phyloP scores from a whole-genome alignment of 306 rosid species.

The Glycine tomentella region DNA sequence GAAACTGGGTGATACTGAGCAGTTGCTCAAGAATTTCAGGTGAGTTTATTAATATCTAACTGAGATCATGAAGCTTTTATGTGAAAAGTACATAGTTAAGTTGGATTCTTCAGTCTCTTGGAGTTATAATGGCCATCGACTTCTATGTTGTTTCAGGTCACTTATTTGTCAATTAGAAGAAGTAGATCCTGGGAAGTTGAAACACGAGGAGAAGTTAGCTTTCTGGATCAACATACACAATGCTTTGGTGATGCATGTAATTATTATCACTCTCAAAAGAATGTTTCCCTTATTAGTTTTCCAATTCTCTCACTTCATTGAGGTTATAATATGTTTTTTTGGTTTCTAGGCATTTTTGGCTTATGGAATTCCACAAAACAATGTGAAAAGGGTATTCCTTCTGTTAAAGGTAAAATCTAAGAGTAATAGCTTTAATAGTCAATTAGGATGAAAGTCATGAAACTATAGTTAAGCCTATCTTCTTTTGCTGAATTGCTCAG shows the following conservation, averaged over 20 bases:
- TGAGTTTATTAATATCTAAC: slow-evolving; percentile 33
- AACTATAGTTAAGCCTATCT: neutral
- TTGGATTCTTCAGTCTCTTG: neutral
- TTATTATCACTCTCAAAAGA: slow-evolving; percentile 34
- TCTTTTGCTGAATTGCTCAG: slow-evolving; percentile 28
- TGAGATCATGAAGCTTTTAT: slow-evolving; percentile 25
- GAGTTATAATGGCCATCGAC: slow-evolving; percentile 27
- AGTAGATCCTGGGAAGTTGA: slow-evolving; percentile 78
- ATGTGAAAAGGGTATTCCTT: slow-evolving; percentile 71
- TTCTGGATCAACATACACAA: slow-evolving; percentile 96
- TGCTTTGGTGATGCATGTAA: slow-evolving; percentile 96
- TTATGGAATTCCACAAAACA: slow-evolving; percentile 91
- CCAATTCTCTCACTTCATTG: slow-evolving; percentile 33
- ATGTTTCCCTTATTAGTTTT: slow-evolving; percentile 9
- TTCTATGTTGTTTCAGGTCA: slow-evolving; percentile 62
- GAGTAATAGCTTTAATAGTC: slow-evolving; percentile 11
- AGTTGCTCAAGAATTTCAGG: slow-evolving; percentile 88
- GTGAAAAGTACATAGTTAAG: slow-evolving; percentile 12
- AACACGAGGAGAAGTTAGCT: slow-evolving; percentile 84
- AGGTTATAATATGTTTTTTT: slow-evolving; percentile 12
- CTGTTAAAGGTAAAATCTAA: slow-evolving; percentile 76
- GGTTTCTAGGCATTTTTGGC: slow-evolving; percentile 89
- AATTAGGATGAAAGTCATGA: neutral
- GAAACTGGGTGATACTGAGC: slow-evolving; percentile 70
- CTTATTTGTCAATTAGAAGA: slow-evolving; percentile 78